Conservation (phyloP, 257 asterid species). For the Lycium ferocissimum region DNA sequence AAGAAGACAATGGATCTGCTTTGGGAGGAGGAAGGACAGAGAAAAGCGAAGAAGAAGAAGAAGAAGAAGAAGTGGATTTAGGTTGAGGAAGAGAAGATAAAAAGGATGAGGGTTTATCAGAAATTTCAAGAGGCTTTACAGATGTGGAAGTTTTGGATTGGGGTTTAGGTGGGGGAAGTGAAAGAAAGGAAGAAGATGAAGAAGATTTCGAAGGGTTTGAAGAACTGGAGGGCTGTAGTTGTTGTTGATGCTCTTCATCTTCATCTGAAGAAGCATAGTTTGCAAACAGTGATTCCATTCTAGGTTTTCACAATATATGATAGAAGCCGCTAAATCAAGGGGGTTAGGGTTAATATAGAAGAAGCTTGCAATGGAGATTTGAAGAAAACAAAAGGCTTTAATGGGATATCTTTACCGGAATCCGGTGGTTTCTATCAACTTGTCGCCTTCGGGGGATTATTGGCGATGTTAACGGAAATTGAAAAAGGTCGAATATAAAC, state of each 20-base stretch:
- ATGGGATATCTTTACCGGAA: neutral
- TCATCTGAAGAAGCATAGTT: conserved; percentile 92
- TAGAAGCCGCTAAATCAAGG: too few relatives aligned
- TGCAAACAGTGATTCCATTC: conserved; percentile 76
- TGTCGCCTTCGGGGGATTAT: too few relatives aligned
- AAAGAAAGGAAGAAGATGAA: neutral
- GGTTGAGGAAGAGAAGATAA: conserved; percentile 72
- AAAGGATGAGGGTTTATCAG: conserved; percentile 35
- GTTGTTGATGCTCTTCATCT: conserved; percentile 20
- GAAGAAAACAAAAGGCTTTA: too few relatives aligned
- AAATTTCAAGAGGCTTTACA: neutral
- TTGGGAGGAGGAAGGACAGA: conserved; percentile 52
- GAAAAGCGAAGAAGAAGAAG: conserved; percentile 45
- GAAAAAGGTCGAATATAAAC: too few relatives aligned
- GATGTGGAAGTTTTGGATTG: conserved; percentile 34
- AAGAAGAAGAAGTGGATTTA: conserved; percentile 47
- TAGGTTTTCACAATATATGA: neutral
- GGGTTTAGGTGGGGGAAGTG: conserved; percentile 38
- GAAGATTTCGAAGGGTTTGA: neutral
- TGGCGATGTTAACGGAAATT: too few relatives aligned
- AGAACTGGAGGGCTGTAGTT: neutral
- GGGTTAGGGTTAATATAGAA: neutral
- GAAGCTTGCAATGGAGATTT: neutral
- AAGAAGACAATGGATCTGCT: conserved; percentile 15
- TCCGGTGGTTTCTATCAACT: neutral